Conservation (phyloP, 2,329 filamentous ascomycete species). For the Colletotrichum sublineola region DNA sequence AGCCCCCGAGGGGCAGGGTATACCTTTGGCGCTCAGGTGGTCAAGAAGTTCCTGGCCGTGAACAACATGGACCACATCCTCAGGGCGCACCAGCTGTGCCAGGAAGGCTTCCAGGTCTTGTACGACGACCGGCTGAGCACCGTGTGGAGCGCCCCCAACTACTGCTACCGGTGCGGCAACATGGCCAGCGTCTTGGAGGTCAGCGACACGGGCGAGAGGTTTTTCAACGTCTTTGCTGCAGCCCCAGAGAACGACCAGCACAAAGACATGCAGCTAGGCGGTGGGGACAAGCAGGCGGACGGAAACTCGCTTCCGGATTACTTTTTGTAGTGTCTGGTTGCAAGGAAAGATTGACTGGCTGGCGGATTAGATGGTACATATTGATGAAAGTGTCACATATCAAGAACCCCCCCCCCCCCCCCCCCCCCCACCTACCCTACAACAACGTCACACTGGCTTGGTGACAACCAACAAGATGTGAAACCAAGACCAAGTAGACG, state of each 20-base stretch:
- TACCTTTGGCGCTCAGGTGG: slow-evolving; percentile 96
- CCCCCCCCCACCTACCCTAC: neutral
- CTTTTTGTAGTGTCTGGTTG: slow-evolving; percentile 67
- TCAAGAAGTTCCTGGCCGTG: slow-evolving; percentile 97
- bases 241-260: slow-evolving; percentile 95
- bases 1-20: slow-evolving; percentile 95
- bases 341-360: neutral
- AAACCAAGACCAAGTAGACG: neutral
- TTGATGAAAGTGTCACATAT: neutral
- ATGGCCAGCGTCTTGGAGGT: slow-evolving; percentile 98
- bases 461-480: neutral
- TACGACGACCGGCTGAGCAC: slow-evolving; percentile 96
- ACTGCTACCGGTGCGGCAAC: slow-evolving; percentile 96
- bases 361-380: slow-evolving; percentile 7
- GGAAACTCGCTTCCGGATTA: slow-evolving; percentile 76
- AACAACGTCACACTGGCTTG: neutral
- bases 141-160: slow-evolving; percentile 98
- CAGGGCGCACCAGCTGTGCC: slow-evolving; percentile 97
- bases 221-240: slow-evolving; percentile 98
- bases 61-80: slow-evolving; percentile 98
- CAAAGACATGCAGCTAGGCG: slow-evolving; percentile 82
- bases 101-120: slow-evolving; percentile 96
- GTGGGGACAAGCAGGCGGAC: slow-evolving; percentile 76
- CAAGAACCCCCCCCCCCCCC: neutral
- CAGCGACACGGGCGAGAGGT: slow-evolving; percentile 90